Conservation (phyloP, 129 eudicot genomes). For the Gnaphalium uliginosum region DNA sequence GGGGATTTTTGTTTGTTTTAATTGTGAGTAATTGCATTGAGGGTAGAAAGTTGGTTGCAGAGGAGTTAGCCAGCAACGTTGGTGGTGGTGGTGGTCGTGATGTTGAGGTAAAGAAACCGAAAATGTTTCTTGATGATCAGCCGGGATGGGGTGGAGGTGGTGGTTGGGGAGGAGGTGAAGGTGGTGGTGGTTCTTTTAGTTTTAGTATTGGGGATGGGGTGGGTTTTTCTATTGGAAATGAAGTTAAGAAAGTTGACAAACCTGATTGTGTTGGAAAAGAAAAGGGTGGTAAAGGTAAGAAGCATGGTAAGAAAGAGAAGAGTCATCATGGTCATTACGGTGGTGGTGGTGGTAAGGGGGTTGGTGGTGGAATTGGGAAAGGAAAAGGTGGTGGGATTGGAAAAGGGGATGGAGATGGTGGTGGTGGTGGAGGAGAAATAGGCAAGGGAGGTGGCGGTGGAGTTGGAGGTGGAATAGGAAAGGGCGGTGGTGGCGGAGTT, state of each 20-base stretch:
- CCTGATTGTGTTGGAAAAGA: slow-evolving; percentile 64
- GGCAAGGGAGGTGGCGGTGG: slow-evolving; percentile 14
- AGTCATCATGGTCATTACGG: slow-evolving; percentile 30
- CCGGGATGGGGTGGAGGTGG: slow-evolving; percentile 43
- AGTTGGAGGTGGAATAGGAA: slow-evolving; percentile 30
- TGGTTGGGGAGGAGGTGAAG: slow-evolving; percentile 38
- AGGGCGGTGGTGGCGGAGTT: slow-evolving; percentile 31
- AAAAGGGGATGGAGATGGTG: slow-evolving; percentile 26
- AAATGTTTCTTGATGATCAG: slow-evolving; percentile 39
- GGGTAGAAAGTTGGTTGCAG: slow-evolving; percentile 37
- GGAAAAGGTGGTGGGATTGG: slow-evolving; percentile 24
- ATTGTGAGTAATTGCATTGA: slow-evolving; percentile 26
- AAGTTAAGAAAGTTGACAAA: slow-evolving; percentile 28
- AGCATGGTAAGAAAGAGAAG: slow-evolving; percentile 34
- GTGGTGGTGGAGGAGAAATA: slow-evolving; percentile 17
- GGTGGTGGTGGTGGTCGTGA: neutral
- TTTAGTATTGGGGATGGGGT: slow-evolving; percentile 47
- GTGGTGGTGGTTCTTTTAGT: slow-evolving; percentile 46
- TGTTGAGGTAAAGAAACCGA: slow-evolving; percentile 40
- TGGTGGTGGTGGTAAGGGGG: slow-evolving; percentile 31
- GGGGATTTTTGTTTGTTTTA: slow-evolving; percentile 28
- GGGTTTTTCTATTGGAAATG: slow-evolving; percentile 47
- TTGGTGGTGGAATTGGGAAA: slow-evolving; percentile 26
- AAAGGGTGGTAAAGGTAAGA: slow-evolving; percentile 31
- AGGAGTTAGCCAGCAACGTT: neutral